Base-by-base conservation (phyloP, 176 grass and related monocot genomes). In the Raddia guianensis region DNA sequence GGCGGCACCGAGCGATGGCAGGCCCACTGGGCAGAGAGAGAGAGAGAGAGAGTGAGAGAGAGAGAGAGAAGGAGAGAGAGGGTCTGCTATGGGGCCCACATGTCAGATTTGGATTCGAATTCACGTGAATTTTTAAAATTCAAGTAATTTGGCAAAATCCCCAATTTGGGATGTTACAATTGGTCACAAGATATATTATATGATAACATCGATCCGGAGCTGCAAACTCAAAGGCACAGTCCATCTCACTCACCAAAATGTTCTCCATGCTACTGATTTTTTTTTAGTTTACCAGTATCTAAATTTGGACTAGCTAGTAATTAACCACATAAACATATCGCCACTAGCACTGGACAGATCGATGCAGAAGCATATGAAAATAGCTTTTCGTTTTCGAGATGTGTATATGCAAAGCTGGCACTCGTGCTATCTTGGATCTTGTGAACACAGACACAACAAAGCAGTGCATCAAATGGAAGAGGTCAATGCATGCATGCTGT, bases 221-320 rank as follows among this genome's bases (percentile, higher is more conserved):
- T 45, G 43, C 51, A 14, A 72, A 42, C 13, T 42, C 69, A 82
- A 0, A 27, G 27, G 27, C 61, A 45, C 61, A 45, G 47, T 64
- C 45, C 58, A 65, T 65, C 57, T 55, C 68, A 10, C 12, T 43
- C 40, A 51, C 80, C 70, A 46, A 83, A 54, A 83, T 66, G 66
- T 65, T 74, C 69, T 83, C 3, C 8, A 65, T 13, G 20, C 49
- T 50, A 44, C 5, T 15, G 40, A 12, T 55, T 45, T 49, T 33
- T 66, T 32, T 5, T 32, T 5, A n/a, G 48, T 66, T 63, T 0
- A 82, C 18, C 16, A 11, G 47, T 43, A 34, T 40, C 81, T 75
- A 83, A 49, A 75, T 5, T 75, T 47, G 58, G 37, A 58, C 71
- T 35, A 76, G 11, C 27, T 27, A 27, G 27, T 27, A 27, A 27